A percentile compares a stretch with the other conserved stretches of the same genome.
Evolutionary conservation across 1,139 yeast species (phyloP).

Genomic region (Debaryomyces udenii): DNA sequence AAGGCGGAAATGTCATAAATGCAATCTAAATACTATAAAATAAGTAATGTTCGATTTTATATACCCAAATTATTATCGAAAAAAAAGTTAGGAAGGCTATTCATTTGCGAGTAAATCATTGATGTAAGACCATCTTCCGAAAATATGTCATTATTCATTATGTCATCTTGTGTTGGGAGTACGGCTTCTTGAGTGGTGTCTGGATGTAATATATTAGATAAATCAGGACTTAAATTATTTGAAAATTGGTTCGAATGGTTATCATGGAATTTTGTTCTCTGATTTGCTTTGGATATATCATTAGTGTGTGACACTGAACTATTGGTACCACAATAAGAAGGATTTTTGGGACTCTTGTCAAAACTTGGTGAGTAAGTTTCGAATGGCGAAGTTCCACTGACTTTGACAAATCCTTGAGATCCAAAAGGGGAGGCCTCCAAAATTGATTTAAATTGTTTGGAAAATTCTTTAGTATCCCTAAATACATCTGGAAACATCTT

Average conservation of each 20-base stretch:
- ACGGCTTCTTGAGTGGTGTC: conserved; percentile 6
- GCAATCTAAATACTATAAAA: no score
- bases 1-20: no score
- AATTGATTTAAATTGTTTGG: not conserved
- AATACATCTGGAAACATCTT: conserved; percentile 27
- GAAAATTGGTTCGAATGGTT: not conserved
- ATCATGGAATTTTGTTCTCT: not conserved
- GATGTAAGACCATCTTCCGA: conserved; percentile 23
- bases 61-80: conserved; percentile 39
- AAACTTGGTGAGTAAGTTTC: not conserved
- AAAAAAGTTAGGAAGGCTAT: conserved; percentile 42
- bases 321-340: not conserved
- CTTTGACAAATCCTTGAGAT: conserved; percentile 15
- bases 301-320: not conserved
- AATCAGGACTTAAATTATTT: conserved; percentile 19
- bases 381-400: conserved; percentile 21
- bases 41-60: conserved; percentile 13
- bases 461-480: not conserved
- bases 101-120: conserved; percentile 19
- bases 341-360: not conserved
- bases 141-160: conserved; percentile 14
- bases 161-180: not conserved
- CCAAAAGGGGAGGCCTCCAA: conserved; percentile 7
- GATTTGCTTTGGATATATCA: not conserved
- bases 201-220: conserved; percentile 29